phyloP scores from a whole-genome alignment of 2,329 filamentous ascomycete species.

The Tympanopsis confertula region DNA sequence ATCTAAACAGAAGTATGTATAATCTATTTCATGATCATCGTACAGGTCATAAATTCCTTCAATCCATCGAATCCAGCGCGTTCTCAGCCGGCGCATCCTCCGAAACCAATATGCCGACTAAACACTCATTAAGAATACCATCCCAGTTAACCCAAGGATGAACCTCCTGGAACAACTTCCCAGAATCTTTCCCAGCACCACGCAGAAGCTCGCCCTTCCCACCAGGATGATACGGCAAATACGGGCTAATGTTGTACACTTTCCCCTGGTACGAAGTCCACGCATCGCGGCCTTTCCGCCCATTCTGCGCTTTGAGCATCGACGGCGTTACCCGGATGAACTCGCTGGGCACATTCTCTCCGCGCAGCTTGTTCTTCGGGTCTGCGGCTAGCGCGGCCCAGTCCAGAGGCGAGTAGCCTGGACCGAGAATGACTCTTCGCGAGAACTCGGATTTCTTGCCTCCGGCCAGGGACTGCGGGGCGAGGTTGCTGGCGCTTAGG shows the following conservation, averaged over 20 bases:
- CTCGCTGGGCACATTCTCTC: background rate
- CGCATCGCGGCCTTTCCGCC: slow-evolving; percentile 47
- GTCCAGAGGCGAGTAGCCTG: slow-evolving; percentile 57
- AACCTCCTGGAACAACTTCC: slow-evolving; percentile 13
- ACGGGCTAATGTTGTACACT: slow-evolving; percentile 58
- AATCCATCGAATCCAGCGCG: background rate
- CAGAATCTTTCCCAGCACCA: slow-evolving; percentile 14
- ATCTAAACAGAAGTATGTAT: too few relatives aligned
- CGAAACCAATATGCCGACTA: slow-evolving; percentile 14
- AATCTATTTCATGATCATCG: too few relatives aligned
- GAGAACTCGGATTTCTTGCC: slow-evolving; percentile 11
- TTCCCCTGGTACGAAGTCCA: slow-evolving; percentile 57
- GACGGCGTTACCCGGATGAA: background rate
- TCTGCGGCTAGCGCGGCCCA: slow-evolving; percentile 35
- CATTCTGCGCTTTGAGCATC: slow-evolving; percentile 22
- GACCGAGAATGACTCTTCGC: slow-evolving; percentile 45
- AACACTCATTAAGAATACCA: slow-evolving; percentile 13
- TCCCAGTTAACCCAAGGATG: slow-evolving; percentile 18
- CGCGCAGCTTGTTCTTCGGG: background rate
- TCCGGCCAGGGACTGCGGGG: slow-evolving; percentile 4
- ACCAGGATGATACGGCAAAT: slow-evolving; percentile 55
- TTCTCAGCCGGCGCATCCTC: slow-evolving; percentile 9
- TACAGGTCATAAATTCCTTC: too few relatives aligned
- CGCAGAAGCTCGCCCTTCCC: slow-evolving; percentile 35
- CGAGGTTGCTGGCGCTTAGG: background rate